These are phyloP conservation scores for Mycosphaerella arachidis DNA, from an alignment of 2,329 filamentous ascomycete genomes.

Conservation along the genomic window DNA sequence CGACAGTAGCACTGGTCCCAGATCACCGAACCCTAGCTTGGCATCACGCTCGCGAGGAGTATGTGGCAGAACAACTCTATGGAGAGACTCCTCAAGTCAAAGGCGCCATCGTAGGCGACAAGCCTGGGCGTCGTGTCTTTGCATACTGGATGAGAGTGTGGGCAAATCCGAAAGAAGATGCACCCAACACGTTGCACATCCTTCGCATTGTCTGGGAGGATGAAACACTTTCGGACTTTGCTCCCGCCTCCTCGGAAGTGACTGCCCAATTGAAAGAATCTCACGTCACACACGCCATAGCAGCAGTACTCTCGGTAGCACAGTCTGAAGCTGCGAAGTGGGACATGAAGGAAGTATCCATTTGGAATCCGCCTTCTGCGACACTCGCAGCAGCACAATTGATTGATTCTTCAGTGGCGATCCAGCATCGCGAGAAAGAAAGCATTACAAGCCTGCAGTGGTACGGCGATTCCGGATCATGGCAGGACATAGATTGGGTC, in stretches of 20 bases:
- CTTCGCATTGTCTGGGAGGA: conserved; percentile 65
- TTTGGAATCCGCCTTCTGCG: conserved; percentile 73
- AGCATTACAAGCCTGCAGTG: conserved; percentile 70
- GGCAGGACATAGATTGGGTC: conserved; percentile 62
- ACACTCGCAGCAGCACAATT: conserved; percentile 39
- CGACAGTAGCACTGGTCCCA: conserved; percentile 60
- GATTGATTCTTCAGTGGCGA: conserved; percentile 45
- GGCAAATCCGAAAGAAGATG: conserved; percentile 51
- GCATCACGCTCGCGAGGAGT: conserved; percentile 79
- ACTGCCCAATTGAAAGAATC: conserved; percentile 15
- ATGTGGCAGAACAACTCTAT: conserved; percentile 63
- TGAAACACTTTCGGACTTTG: conserved; percentile 19
- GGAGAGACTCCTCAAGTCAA: conserved; percentile 56
- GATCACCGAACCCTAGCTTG: conserved; percentile 65
- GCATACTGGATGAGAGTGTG: conserved; percentile 67
- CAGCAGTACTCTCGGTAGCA: conserved; percentile 62
- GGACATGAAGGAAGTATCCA: conserved; percentile 64
- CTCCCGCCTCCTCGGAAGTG: conserved; percentile 22
- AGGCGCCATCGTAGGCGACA: conserved; percentile 61
- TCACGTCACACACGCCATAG: conserved; percentile 49
- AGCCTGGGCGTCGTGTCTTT: conserved; percentile 60
- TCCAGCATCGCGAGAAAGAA: conserved; percentile 57
- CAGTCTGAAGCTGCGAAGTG: conserved; percentile 67
- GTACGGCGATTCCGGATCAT: conserved; percentile 53
- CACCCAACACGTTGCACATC: conserved; percentile 64